phyloP scores from a whole-genome alignment of 495 filamentous ascomycete species.

The Penicillium lividum region DNA sequence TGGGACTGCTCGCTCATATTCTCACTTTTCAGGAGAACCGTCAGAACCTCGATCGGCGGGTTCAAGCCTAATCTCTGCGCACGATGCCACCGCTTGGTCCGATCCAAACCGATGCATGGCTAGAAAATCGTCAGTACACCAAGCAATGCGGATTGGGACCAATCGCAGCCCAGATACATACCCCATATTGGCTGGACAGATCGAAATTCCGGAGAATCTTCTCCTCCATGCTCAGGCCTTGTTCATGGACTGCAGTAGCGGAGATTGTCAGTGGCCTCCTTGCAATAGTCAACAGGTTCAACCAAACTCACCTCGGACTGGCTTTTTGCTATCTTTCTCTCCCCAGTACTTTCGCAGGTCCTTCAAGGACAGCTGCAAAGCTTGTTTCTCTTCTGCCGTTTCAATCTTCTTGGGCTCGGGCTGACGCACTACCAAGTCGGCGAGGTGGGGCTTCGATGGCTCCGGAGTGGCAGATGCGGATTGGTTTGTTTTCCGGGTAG shows the following conservation, averaged over 20 bases:
- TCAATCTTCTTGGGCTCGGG: slow-evolving; percentile 43
- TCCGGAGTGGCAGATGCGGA: slow-evolving; percentile 27
- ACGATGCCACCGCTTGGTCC: slow-evolving; percentile 84
- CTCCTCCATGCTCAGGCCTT: slow-evolving; percentile 69
- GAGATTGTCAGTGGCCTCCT: slow-evolving; percentile 8
- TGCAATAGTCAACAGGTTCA: not conserved
- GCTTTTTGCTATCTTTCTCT: slow-evolving; percentile 59
- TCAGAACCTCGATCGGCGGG: slow-evolving; percentile 90
- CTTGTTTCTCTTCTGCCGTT: slow-evolving; percentile 53
- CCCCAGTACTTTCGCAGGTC: slow-evolving; percentile 75
- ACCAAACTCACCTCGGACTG: slow-evolving; percentile 46
- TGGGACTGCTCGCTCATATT: slow-evolving; percentile 62
- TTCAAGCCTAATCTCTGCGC: slow-evolving; percentile 76
- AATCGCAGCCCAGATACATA: slow-evolving; percentile 47
- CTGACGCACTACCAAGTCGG: slow-evolving; percentile 49
- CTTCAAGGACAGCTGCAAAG: slow-evolving; percentile 59
- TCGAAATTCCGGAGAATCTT: slow-evolving; percentile 89
- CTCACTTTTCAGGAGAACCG: slow-evolving; percentile 73
- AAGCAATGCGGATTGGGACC: too few species aligned
- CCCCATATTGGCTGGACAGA: slow-evolving; percentile 83
- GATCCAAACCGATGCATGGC: slow-evolving; percentile 85
- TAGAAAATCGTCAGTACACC: slow-evolving; percentile 37
- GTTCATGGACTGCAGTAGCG: slow-evolving; percentile 64
- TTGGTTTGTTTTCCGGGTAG: slow-evolving; percentile 36
- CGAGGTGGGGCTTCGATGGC: slow-evolving; percentile 41